phyloP scores from a whole-genome alignment of 2,329 filamentous ascomycete genomes.

The Aspergillus proliferans region DNA sequence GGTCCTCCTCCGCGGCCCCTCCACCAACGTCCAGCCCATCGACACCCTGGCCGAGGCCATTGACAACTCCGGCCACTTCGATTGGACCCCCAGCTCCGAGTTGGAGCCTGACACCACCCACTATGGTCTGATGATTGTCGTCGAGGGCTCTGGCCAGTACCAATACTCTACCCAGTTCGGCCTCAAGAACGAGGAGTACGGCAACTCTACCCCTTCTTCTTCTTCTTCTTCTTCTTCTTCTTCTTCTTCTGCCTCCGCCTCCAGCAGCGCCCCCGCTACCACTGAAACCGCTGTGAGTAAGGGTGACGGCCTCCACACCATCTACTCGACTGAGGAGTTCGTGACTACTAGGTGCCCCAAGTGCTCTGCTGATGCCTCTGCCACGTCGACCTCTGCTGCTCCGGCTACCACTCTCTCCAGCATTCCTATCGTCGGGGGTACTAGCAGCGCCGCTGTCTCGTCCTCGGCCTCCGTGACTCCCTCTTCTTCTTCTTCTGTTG shows the following conservation, averaged over 20 bases:
- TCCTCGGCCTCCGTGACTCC: slow-evolving; percentile 2
- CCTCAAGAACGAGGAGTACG: slow-evolving; percentile 34
- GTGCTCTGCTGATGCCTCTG: slow-evolving; percentile 1
- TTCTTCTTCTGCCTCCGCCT: slow-evolving; percentile 7
- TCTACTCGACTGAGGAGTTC: neutral
- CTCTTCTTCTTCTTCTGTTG: neutral
- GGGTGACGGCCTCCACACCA: slow-evolving; percentile 3
- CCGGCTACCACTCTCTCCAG: slow-evolving; percentile 8
- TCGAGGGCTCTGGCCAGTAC: slow-evolving; percentile 54
- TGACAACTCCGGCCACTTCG: slow-evolving; percentile 50
- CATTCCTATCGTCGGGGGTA: slow-evolving; percentile 9
- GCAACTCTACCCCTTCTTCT: slow-evolving; percentile 8
- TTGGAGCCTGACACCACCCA: slow-evolving; percentile 46
- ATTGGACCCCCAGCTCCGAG: slow-evolving; percentile 47
- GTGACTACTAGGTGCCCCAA: neutral
- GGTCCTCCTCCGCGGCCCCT: slow-evolving; percentile 54
- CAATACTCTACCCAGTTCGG: slow-evolving; percentile 60
- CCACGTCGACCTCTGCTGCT: slow-evolving; percentile 6
- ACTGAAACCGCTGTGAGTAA: slow-evolving; percentile 4
- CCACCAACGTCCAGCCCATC: slow-evolving; percentile 48
- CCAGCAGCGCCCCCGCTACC: slow-evolving; percentile 7
- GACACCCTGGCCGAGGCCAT: slow-evolving; percentile 48
- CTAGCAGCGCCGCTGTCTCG: slow-evolving; percentile 6
- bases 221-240: slow-evolving; percentile 6
- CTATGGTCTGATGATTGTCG: slow-evolving; percentile 59